phyloP scores from a whole-genome alignment of 2,329 filamentous ascomycete genomes.

The Exophiala bonariae region DNA sequence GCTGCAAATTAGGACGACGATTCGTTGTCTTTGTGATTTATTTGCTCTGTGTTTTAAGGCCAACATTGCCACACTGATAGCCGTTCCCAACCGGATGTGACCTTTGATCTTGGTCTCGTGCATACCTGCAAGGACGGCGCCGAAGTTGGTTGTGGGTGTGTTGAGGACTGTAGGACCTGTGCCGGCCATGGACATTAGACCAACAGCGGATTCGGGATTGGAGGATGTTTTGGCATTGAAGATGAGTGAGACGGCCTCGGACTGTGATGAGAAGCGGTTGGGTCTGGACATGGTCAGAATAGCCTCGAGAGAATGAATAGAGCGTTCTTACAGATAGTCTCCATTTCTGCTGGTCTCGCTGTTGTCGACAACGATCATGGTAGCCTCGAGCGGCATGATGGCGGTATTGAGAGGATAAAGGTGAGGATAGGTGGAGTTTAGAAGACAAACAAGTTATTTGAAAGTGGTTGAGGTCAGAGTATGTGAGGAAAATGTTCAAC shows the following conservation, averaged over 20 bases:
- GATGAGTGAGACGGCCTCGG: constrained; percentile 90
- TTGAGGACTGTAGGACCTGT: constrained; percentile 96
- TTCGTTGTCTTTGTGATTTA: constrained; percentile 92
- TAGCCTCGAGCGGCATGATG: constrained; percentile 97
- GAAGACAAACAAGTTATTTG: too few species aligned
- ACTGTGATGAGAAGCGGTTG: constrained; percentile 92
- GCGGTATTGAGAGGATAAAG: constrained; percentile 32
- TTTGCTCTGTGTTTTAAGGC: constrained; percentile 98
- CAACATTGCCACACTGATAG: constrained; percentile 88
- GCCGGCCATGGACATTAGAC: constrained; percentile 98
- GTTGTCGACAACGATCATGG: constrained; percentile 98
- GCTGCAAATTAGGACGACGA: constrained; percentile 96
- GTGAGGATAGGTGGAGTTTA: not conserved
- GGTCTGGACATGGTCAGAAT: constrained; percentile 57
- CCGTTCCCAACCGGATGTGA: constrained; percentile 82
- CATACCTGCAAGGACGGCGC: constrained; percentile 89
- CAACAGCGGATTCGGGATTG: constrained; percentile 95
- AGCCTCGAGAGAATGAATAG: not conserved
- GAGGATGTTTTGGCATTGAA: constrained; percentile 94
- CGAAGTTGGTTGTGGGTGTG: constrained; percentile 92
- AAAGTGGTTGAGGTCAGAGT: too few species aligned
- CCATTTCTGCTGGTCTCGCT: constrained; percentile 98
- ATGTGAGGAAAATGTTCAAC: too few species aligned
- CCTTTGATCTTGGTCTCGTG: constrained; percentile 94
- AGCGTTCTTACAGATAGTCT: constrained; percentile 65